phyloP scores from a whole-genome alignment of 139 green algal genomes.

The Chlamydomonas asymmetrica region DNA sequence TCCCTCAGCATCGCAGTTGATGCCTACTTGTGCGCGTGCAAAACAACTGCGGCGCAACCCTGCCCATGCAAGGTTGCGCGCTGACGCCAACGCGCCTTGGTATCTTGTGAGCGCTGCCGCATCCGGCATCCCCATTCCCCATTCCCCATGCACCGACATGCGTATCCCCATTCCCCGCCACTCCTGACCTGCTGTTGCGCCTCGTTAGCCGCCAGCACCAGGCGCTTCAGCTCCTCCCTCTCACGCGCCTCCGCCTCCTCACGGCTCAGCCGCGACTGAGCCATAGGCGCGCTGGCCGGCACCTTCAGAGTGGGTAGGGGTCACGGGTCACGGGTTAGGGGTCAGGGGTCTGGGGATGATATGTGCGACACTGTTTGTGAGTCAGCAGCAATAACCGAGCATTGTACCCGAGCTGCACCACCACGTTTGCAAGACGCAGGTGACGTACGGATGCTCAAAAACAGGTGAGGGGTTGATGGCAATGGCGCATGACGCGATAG shows the following conservation, averaged over 20 bases:
- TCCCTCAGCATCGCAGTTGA: too few relatives aligned
- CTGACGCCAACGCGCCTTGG: too few relatives aligned
- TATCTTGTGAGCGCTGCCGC: too few relatives aligned
- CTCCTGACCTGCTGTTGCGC: too few relatives aligned
- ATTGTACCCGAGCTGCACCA: background rate
- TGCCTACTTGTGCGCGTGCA: too few relatives aligned
- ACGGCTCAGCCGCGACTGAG: constrained; percentile 36
- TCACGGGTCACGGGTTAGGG: background rate
- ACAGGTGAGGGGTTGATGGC: background rate
- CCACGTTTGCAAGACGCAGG: background rate
- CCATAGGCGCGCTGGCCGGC: constrained; percentile 49
- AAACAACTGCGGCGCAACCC: too few relatives aligned
- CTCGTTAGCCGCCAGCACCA: constrained; percentile 67
- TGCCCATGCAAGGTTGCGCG: too few relatives aligned
- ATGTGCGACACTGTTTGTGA: background rate
- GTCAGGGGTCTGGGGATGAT: too few relatives aligned
- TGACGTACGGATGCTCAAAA: constrained; percentile 15
- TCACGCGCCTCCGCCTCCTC: constrained; percentile 67
- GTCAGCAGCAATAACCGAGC: background rate
- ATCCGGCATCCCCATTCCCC: too few relatives aligned
- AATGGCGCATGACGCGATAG: background rate
- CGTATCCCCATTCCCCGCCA: too few relatives aligned
- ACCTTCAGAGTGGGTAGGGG: constrained; percentile 37
- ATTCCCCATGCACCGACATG: too few relatives aligned
- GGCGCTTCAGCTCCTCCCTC: constrained; percentile 76